These are phyloP conservation scores for Mycena capillaripes DNA, from an alignment of 768 basidiomycete genomes.

Conservation along the genomic window DNA sequence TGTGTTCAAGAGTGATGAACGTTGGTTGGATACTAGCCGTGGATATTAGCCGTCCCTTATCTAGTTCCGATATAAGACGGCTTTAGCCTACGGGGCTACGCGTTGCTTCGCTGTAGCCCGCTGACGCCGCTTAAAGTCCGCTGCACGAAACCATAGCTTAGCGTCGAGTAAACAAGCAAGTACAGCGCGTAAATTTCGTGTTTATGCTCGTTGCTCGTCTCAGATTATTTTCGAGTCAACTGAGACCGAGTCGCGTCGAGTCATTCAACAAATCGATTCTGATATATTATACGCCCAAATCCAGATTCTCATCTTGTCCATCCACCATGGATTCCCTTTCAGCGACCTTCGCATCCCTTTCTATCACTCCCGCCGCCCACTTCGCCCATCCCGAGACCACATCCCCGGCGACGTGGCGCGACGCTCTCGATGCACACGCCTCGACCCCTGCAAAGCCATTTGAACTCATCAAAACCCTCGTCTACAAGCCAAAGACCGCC, in stretches of 20 bases:
- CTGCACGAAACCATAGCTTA: background rate
- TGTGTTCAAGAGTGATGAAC: background rate
- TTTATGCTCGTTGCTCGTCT: background rate
- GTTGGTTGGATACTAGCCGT: background rate
- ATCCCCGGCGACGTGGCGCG: constrained; percentile 85
- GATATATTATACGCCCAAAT: constrained; percentile 35
- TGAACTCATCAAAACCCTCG: constrained; percentile 87
- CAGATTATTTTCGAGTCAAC: constrained; percentile 11
- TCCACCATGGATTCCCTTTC: constrained; percentile 55
- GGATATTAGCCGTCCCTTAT: background rate
- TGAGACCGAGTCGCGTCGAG: constrained; percentile 52
- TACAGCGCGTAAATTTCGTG: background rate
- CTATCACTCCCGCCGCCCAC: constrained; percentile 66
- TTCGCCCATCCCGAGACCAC: constrained; percentile 73
- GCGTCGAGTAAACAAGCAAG: background rate
- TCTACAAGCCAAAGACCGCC: constrained; percentile 98
- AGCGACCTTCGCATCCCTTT: constrained; percentile 63
- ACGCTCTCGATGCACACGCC: constrained; percentile 68
- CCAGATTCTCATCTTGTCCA: constrained; percentile 28
- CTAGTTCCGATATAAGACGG: background rate
- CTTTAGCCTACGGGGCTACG: too few species aligned
- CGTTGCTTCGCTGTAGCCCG: background rate
- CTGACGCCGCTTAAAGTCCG: constrained; percentile 21
- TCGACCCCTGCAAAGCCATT: constrained; percentile 67
- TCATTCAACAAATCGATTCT: constrained; percentile 46